Base-by-base conservation (phyloP, 306 rosid species). In the Citrullus colocynthis region DNA sequence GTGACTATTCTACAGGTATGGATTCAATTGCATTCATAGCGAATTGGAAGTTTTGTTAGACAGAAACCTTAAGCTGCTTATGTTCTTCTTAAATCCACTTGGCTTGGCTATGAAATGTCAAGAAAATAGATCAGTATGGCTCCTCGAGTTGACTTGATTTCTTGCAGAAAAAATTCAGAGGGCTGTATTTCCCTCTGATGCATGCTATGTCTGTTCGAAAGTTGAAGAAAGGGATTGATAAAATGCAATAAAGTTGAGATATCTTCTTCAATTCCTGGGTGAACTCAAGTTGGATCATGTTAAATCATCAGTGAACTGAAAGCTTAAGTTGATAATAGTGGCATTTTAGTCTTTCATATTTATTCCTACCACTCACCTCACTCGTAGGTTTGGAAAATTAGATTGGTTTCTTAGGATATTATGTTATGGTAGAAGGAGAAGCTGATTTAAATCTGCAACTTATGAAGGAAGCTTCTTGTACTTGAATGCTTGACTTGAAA, bases 1-100 rank as follows among this genome's bases (percentile, higher is more conserved):
- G 92, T 92, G 80, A 95, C 97, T 1, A 71, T 88, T 81, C 88
- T 95, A 65, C 99, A 95, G 97, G 99, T 95, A 85, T 30, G 79
- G 64, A 82, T 69, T 78, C 28, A 34, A 54, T 52, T 54, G 30
- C 15, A 10, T 21, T 20, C 58, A 42, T 42, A 0, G 36, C 12
- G 55, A 51, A 42, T 6, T 20, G 55, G 34, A 42, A 42, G 75
- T 69, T 41, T 44, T 69, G 55, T 44, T 44, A 41, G 14, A 28
- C 9, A 1, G 57, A 67, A 30, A 73, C 37, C 45, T 72, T 30
- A 4, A 30, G 59, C 39, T 71, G 39, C 37, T 71, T 71, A 15
- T 44, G 17, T 45, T 70, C 75, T 69, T 69, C 75, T 51, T 5
- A 73, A 24, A 72, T 55, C 59, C 39, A 30, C 28, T 49, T 52